Base-by-base conservation (phyloP, 306 rosid genomes). In the Cicer cuneatum region DNA sequence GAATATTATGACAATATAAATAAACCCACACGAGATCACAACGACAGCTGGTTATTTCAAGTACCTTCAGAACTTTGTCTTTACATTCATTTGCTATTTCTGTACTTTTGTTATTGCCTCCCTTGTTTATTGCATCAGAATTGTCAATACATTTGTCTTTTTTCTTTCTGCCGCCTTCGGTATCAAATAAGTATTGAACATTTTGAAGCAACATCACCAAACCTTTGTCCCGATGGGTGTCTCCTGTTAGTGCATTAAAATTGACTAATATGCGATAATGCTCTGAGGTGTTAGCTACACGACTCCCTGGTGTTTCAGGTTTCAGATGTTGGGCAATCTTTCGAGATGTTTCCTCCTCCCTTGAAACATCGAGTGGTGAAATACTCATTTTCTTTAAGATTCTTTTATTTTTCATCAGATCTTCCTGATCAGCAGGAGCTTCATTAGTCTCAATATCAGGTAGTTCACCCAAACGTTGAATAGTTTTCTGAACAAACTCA, bases 401-500 rank as follows among this genome's bases (percentile, higher is more conserved):
- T 74, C 91, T 86, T 86, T 89, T 88, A 76, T 77, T 78, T 80
- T 84, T 92, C 80, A 85, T 74, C 64, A 72, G 87, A 65, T 89
- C 97, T 71, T 89, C 99, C 81, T 82, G 90, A n/a, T 84, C 88
- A 76, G 53, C 72, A 66, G 66, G 62, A 49, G 84, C 78, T 71
- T 90, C 98, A 66, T 89, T 93, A 37, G 79, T 51, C 79, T 86
- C 93, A 15, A 90, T 77, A 77, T 95, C 99, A 78, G 86, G 96
- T 46, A 92, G 90, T 54, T 89, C 93, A 38, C 80, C 97, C 88
- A 95, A 66, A 24, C 96, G 85, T 74, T 81, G 16, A 83, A 85
- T 71, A 68, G 99, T 95, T 82, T 95, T 95, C 79, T 92, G 86
- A 83, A 92, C 99, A 78, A 95, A 93, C 42, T 84, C 85, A 37